These are phyloP conservation scores for Trichoderma oligosporum DNA, from an alignment of 2,329 filamentous ascomycete genomes.

Conservation along the genomic window DNA sequence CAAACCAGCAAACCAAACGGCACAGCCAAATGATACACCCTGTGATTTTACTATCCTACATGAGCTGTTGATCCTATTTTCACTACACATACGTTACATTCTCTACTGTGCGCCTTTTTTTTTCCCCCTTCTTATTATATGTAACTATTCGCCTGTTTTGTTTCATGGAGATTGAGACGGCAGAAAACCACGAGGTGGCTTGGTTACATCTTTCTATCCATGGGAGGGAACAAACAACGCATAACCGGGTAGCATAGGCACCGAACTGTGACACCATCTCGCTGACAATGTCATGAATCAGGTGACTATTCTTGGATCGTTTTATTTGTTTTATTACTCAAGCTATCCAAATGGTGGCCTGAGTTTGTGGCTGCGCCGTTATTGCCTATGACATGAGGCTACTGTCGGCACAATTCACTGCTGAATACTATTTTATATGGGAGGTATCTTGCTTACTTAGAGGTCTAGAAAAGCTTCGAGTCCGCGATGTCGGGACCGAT, in stretches of 20 bases:
- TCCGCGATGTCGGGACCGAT: background rate
- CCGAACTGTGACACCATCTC: background rate
- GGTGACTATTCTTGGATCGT: background rate
- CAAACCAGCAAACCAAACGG: too few species aligned
- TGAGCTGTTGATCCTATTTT: background rate
- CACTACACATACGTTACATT: background rate
- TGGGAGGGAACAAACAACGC: background rate
- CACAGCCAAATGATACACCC: too few species aligned
- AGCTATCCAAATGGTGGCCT: too few species aligned
- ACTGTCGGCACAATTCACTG: too few species aligned
- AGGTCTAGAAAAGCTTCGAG: too few species aligned
- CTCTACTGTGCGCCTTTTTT: background rate
- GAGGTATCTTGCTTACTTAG: too few species aligned
- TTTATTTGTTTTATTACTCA: background rate
- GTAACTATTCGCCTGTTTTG: background rate
- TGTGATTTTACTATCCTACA: background rate
- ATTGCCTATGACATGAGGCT: too few species aligned
- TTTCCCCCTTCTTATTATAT: background rate
- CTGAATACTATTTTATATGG: too few species aligned
- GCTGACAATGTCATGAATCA: background rate
- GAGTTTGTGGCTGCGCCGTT: too few species aligned
- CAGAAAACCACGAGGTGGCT: background rate
- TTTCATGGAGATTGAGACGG: background rate
- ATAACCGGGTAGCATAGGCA: background rate
- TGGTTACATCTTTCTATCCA: background rate